Evolutionary conservation across 441 rosid species (phyloP).

Genomic region (Jatropha multifida): DNA sequence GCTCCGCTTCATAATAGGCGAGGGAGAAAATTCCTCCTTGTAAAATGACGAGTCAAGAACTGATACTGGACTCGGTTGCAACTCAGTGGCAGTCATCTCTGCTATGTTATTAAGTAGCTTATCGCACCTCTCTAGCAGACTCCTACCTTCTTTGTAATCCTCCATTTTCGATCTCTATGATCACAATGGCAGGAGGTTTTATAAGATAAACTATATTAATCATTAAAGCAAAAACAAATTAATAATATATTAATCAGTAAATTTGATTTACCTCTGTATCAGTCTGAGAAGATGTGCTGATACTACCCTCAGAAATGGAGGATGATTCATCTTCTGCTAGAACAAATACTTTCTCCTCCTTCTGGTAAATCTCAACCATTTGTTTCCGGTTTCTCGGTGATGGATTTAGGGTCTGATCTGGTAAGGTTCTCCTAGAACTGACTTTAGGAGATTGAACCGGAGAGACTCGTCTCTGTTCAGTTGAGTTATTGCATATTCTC

Average conservation of each 20-base stretch:
- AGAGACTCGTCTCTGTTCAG: slow-evolving; percentile 47
- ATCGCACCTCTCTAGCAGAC: slow-evolving; percentile 79
- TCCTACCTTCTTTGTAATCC: slow-evolving; percentile 61
- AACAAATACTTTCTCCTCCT: slow-evolving; percentile 29
- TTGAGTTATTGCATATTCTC: slow-evolving; percentile 30
- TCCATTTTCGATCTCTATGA: slow-evolving; percentile 56
- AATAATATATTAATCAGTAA: neutral
- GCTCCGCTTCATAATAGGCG: slow-evolving; percentile 79
- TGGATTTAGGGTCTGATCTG: slow-evolving; percentile 36
- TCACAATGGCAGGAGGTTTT: neutral
- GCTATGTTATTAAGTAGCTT: slow-evolving; percentile 84
- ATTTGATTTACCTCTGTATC: slow-evolving; percentile 52
- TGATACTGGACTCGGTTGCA: slow-evolving; percentile 95
- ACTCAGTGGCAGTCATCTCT: slow-evolving; percentile 61
- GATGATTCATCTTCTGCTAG: slow-evolving; percentile 54
- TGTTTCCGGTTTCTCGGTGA: slow-evolving; percentile 38
- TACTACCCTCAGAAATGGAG: slow-evolving; percentile 52
- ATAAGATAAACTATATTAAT: neutral
- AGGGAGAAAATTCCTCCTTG: slow-evolving; percentile 80
- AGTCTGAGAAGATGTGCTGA: slow-evolving; percentile 51
- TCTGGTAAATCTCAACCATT: slow-evolving; percentile 29
- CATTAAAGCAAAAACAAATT: neutral
- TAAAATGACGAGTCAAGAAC: slow-evolving; percentile 83
- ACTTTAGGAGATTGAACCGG: slow-evolving; percentile 52
- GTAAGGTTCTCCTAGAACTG: slow-evolving; percentile 29